Evolutionary conservation across 345 rosid genomes (phyloP).

Genomic region (Noccaea caerulescens): DNA sequence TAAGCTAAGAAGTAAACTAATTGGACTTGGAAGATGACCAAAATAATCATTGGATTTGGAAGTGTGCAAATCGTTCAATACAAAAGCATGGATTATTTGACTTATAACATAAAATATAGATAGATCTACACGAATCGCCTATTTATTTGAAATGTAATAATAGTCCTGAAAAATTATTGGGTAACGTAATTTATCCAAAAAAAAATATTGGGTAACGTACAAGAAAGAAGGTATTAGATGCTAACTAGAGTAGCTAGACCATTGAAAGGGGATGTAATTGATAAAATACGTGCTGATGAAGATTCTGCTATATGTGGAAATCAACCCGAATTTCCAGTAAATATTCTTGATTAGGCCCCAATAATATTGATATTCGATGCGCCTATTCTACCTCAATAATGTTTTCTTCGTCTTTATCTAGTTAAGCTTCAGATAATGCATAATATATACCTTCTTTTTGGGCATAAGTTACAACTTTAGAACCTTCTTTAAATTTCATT

Average conservation of each 20-base stretch:
- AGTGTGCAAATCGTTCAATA: slow-evolving; percentile 28
- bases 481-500: not conserved
- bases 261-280: not conserved
- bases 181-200: slow-evolving; percentile 6
- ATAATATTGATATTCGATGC: slow-evolving; percentile 42
- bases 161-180: slow-evolving; percentile 8
- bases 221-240: slow-evolving; percentile 25
- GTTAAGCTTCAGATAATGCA: not conserved
- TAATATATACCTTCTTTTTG: not conserved
- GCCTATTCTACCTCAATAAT: slow-evolving; percentile 11
- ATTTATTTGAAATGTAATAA: not conserved
- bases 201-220: slow-evolving; percentile 23
- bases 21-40: not conserved
- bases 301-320: slow-evolving; percentile 26
- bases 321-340: slow-evolving; percentile 22
- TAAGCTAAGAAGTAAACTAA: slow-evolving; percentile 1
- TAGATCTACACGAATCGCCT: slow-evolving; percentile 11
- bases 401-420: slow-evolving; percentile 20
- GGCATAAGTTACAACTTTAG: not conserved
- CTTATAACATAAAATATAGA: not conserved
- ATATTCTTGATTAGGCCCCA: slow-evolving; percentile 35
- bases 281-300: slow-evolving; percentile 2
- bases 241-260: slow-evolving; percentile 26
- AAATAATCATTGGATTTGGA: not conserved
- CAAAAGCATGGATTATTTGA: slow-evolving; percentile 7